phyloP scores from a whole-genome alignment of 768 basidiomycete species.

The Tulasnella sp. region DNA sequence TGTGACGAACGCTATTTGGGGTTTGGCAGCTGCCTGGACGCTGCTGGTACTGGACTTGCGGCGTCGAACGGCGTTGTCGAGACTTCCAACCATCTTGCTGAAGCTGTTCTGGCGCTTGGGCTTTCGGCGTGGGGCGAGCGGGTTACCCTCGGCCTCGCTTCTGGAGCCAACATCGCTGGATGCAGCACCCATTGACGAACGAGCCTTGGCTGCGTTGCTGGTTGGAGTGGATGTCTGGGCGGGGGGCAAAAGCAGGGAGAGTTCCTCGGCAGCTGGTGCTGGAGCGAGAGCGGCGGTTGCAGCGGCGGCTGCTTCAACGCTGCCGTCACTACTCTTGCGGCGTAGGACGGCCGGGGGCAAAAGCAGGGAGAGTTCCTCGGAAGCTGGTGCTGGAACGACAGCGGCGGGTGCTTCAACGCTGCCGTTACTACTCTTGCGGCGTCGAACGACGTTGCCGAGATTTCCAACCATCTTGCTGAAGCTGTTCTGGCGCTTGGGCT shows the following conservation, averaged over 20 bases:
- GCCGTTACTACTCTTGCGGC: slow-evolving; percentile 14
- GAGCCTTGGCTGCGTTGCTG: neutral
- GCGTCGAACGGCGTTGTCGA: slow-evolving; percentile 1
- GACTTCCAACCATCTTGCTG: slow-evolving; percentile 13
- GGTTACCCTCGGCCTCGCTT: slow-evolving; percentile 19
- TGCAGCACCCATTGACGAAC: no score
- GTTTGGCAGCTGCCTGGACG: neutral
- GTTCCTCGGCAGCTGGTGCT: neutral
- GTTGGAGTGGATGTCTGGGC: neutral
- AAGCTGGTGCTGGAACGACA: no score
- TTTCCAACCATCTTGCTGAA: slow-evolving; percentile 1
- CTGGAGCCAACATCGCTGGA: neutral
- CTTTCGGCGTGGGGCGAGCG: slow-evolving; percentile 23
- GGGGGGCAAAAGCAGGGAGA: neutral
- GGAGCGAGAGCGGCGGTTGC: no score
- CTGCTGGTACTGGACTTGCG: slow-evolving; percentile 22
- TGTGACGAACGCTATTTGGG: slow-evolving; percentile 14
- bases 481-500: neutral
- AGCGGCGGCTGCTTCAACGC: no score
- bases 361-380: no score
- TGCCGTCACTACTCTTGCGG: no score
- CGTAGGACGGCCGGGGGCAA: no score
- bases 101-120: neutral
- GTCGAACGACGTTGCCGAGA: neutral
- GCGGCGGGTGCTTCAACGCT: slow-evolving; percentile 2